Base-by-base conservation (phyloP, 257 asterid species). In the Marsdenia floribunda region DNA sequence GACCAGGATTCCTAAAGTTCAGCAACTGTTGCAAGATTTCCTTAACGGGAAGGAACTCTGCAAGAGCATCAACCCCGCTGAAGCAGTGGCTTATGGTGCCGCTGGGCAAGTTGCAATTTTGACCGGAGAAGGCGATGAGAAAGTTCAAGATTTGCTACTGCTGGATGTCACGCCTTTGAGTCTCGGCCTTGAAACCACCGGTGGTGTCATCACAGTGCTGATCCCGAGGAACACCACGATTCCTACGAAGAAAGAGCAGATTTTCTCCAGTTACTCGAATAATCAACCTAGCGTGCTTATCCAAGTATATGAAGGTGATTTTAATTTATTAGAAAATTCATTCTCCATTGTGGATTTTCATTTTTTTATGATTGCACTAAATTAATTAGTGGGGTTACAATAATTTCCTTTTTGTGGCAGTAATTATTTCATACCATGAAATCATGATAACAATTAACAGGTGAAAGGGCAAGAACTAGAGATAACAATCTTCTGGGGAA, bases 81-180 rank as follows among this genome's bases (percentile, higher is more conserved):
- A 90, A 79, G 94, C 96, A 3, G 96, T 90, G 77, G 92, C 94
- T 47, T 88, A 88, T 88, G 94, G 96, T 18, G 96, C 96, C 71
- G 91, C 68, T 0, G 68, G 33, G 0, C 46, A 63, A 33, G 68
- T 46, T 29, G 96, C 96, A 35, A 87, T 90, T 50, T 92, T 88
- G 76, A 93, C 94, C 13, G 96, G 92, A 35, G 89, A 88, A 13
- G 91, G 87, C 26, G 89, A 92, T 6, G 92, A 93, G 64, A 92
- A 87, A 67, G 96, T 88, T 58, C 89, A 87, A 46, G 96, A 90
- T 81, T 79, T 90, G 80, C 88, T 90, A 37, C 91, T 90, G 40
- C 90, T 88, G 22, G 96, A 90, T 79, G 94, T 90, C 33, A 88
- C 96, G 33, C 96, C 94, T 14, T 83, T 90, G 33, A 88, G 94